phyloP scores from a whole-genome alignment of 2,329 filamentous ascomycete species.

The Diaporthe destruens region DNA sequence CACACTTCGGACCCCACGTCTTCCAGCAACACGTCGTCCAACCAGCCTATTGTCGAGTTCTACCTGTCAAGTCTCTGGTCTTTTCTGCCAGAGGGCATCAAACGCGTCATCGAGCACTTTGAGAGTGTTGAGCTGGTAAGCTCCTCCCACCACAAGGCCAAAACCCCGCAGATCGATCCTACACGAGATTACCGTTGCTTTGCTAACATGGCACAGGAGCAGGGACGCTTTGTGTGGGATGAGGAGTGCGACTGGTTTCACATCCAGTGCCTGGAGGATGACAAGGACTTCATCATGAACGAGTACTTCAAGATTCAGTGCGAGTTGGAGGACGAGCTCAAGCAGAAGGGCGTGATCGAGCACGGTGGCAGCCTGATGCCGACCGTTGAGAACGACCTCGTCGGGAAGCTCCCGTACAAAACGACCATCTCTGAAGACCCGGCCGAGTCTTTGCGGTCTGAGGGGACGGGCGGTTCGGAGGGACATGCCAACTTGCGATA shows the following conservation, averaged over 20 bases:
- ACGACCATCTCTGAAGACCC: not conserved
- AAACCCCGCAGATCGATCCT: not conserved
- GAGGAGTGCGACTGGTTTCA: constrained; percentile 4
- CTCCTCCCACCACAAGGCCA: not conserved
- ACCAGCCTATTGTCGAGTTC: constrained; percentile 41
- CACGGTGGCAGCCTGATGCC: constrained; percentile 1
- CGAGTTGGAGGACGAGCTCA: constrained; percentile 54
- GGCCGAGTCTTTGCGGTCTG: not conserved
- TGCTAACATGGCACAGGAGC: constrained; percentile 38
- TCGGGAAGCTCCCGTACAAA: not conserved
- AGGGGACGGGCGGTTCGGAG: not conserved
- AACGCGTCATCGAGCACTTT: constrained; percentile 44
- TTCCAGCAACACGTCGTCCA: not conserved
- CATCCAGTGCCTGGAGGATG: constrained; percentile 32
- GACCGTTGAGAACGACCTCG: not conserved
- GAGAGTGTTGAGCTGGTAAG: constrained; percentile 40
- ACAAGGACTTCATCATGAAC: constrained; percentile 28
- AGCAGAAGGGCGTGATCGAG: not conserved
- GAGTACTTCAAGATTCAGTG: constrained; percentile 14
- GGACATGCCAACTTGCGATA: not conserved
- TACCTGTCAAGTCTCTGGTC: constrained; percentile 48
- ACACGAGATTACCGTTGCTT: not conserved
- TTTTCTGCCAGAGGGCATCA: constrained; percentile 44
- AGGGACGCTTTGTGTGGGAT: constrained; percentile 46
- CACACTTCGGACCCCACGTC: too few relatives aligned